Evolutionary conservation across 1,284 basidiomycete genomes (phyloP).

Genomic region (Xanthoconium separans): DNA sequence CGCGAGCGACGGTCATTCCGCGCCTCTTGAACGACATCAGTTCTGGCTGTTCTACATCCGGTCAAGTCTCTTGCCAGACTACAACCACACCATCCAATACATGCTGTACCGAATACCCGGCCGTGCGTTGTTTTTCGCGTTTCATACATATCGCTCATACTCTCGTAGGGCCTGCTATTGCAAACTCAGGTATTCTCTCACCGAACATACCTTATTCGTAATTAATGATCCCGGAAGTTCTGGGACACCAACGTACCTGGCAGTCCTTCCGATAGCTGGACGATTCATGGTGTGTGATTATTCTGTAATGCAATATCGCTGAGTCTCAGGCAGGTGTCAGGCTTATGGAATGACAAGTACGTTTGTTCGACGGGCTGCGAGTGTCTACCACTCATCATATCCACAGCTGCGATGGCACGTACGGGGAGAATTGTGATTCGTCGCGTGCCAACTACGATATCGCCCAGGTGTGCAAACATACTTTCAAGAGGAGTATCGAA

Average conservation of each 20-base stretch:
- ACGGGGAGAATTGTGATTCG: constrained; percentile 60
- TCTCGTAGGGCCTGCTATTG: constrained; percentile 53
- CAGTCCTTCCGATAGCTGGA: constrained; percentile 70
- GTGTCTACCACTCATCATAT: background rate
- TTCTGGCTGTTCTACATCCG: constrained; percentile 38
- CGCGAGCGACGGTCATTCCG: background rate
- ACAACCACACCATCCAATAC: constrained; percentile 33
- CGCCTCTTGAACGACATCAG: background rate
- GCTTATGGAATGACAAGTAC: constrained; percentile 3
- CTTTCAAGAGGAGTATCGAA: background rate
- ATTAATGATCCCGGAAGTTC: constrained; percentile 40
- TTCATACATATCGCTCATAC: background rate
- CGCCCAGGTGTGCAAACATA: constrained; percentile 38
- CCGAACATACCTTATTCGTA: background rate
- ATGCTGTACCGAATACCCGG: constrained; percentile 56
- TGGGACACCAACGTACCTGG: constrained; percentile 65
- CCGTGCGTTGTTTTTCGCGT: constrained; percentile 30
- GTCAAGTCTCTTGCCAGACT: constrained; percentile 47
- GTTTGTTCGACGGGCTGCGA: background rate
- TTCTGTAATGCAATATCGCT: background rate
- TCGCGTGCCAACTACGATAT: constrained; percentile 53
- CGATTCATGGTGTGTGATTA: constrained; percentile 60
- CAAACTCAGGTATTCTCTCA: constrained; percentile 54
- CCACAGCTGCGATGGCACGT: constrained; percentile 68
- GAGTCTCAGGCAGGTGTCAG: background rate